Evolutionary conservation across 495 filamentous ascomycete species (phyloP).

Genomic region (Trichoderma virens): DNA sequence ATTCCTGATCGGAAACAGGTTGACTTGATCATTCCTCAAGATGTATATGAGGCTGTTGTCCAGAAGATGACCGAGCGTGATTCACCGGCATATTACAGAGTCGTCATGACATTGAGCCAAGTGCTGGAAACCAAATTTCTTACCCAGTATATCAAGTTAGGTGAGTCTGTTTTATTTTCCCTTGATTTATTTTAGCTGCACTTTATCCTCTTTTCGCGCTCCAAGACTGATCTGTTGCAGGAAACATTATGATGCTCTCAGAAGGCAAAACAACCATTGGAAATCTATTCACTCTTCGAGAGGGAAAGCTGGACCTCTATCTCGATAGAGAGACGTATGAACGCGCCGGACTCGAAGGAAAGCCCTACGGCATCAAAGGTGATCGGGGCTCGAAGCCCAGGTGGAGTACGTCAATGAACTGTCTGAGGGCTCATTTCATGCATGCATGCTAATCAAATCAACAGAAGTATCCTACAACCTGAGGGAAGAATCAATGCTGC

Average conservation of each 20-base stretch:
- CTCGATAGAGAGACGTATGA: constrained; percentile 83
- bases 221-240: constrained; percentile 31
- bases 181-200: neutral
- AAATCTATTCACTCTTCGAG: constrained; percentile 64
- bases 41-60: constrained; percentile 51
- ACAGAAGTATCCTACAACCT: constrained; percentile 78
- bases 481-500: constrained; percentile 70
- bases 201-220: neutral
- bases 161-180: constrained; percentile 34
- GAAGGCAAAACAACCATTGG: constrained; percentile 75
- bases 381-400: constrained; percentile 43
- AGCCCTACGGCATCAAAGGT: constrained; percentile 52
- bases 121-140: constrained; percentile 76
- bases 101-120: constrained; percentile 66
- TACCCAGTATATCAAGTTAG: constrained; percentile 76
- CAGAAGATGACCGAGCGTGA: constrained; percentile 40
- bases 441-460: neutral
- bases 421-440: neutral
- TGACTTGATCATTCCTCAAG: constrained; percentile 67
- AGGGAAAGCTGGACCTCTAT: constrained; percentile 71
- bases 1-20: constrained; percentile 39
- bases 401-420: constrained; percentile 33
- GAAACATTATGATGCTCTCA: constrained; percentile 85
- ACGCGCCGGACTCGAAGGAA: constrained; percentile 71
- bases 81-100: constrained; percentile 51